A percentile compares a stretch with the other conserved stretches of the same genome.
These are phyloP conservation scores for Xylaria curta DNA, from an alignment of 495 filamentous ascomycete species.

Conservation along the genomic window DNA sequence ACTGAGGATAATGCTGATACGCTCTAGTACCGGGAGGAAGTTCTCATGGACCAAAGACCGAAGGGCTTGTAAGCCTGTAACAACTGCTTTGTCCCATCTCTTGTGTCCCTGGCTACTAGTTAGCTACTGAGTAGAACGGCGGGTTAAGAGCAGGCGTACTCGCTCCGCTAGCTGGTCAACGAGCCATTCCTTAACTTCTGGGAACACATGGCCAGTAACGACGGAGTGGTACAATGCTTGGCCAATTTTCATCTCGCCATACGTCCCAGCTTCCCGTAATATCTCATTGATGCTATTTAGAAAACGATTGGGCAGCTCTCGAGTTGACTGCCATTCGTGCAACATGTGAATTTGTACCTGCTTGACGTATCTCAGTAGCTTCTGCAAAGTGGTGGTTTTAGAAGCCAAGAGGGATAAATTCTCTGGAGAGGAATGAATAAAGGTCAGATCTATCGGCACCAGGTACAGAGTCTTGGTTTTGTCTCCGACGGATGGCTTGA, in stretches of 20 bases:
- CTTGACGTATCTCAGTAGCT: conserved; percentile 79
- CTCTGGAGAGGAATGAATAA: conserved; percentile 78
- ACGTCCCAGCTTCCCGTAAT: conserved; percentile 42
- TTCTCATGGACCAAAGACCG: conserved; percentile 82
- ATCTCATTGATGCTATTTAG: conserved; percentile 76
- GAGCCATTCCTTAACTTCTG: conserved; percentile 82
- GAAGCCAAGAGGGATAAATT: conserved; percentile 83
- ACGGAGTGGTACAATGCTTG: conserved; percentile 86
- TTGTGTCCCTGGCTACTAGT: conserved; percentile 75
- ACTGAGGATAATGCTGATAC: conserved; percentile 80
- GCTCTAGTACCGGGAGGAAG: conserved; percentile 84
- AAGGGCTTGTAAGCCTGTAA: conserved; percentile 76
- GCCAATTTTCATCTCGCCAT: conserved; percentile 61
- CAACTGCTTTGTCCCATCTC: conserved; percentile 89
- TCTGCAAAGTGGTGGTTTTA: conserved; percentile 86
- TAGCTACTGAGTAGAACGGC: conserved; percentile 8
- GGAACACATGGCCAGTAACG: conserved; percentile 80
- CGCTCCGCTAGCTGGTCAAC: conserved; percentile 85
- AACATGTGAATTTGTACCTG: conserved; percentile 78
- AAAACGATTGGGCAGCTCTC: conserved; percentile 79
- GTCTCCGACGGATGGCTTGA: conserved; percentile 43
- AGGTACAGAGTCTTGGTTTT: conserved; percentile 58
- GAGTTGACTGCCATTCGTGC: conserved; percentile 79
- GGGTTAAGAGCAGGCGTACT: conserved; percentile 54
- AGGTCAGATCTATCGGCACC: conserved; percentile 81